Conservation (phyloP, 257 asterid species). For the Rhazya stricta region DNA sequence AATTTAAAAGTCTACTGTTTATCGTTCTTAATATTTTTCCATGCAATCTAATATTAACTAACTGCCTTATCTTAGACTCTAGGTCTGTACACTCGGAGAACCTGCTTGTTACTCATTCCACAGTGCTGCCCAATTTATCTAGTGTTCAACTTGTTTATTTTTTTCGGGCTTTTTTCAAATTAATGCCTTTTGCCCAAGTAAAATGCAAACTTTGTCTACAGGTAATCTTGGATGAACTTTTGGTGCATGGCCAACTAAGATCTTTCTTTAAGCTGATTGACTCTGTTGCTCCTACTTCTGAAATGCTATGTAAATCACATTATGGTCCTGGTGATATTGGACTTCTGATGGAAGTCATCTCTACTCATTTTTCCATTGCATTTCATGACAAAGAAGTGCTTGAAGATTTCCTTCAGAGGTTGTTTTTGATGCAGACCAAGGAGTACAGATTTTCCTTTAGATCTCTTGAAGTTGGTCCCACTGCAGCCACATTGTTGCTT, state of each 20-base stretch:
- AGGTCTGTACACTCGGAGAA: background rate
- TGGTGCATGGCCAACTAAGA: conserved; percentile 44
- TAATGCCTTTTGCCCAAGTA: conserved; percentile 12
- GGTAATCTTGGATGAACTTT: conserved; percentile 77
- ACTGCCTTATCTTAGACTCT: background rate
- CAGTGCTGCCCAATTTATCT: background rate
- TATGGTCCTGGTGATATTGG: conserved; percentile 42
- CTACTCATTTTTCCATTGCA: conserved; percentile 53
- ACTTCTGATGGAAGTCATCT: conserved; percentile 50
- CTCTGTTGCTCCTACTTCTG: conserved; percentile 33
- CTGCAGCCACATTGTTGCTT: conserved; percentile 57
- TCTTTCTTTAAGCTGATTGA: conserved; percentile 40
- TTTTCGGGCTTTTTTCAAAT: background rate
- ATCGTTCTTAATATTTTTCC: background rate
- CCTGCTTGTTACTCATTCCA: background rate
- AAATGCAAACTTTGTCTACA: conserved; percentile 28
- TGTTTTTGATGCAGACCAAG: conserved; percentile 37
- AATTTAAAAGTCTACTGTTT: background rate
- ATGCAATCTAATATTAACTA: too few species aligned
- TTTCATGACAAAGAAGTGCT: conserved; percentile 47
- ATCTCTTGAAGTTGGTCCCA: conserved; percentile 51
- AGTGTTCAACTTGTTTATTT: background rate
- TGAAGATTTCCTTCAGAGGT: conserved; percentile 44
- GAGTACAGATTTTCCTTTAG: conserved; percentile 29
- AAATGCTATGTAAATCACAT: conserved; percentile 28